Percentiles rank a stretch among this genome's conserved stretches.
These are phyloP conservation scores for Moelleriella libera DNA, from an alignment of 2,329 filamentous ascomycete species.

Conservation along the genomic window DNA sequence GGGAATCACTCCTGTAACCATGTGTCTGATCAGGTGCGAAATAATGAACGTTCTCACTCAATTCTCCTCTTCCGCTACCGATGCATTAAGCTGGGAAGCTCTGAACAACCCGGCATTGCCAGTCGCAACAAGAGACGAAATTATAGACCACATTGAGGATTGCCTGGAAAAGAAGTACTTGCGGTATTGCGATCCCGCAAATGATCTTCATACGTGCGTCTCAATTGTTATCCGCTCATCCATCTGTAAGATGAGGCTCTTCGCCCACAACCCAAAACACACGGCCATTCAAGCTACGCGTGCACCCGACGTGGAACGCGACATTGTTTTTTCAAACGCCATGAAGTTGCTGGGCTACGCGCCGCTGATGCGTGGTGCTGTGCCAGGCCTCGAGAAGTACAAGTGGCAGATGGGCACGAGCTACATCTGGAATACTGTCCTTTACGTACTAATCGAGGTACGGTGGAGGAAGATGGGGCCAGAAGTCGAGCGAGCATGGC, in stretches of 20 bases:
- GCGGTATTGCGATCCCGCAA: conserved; percentile 6
- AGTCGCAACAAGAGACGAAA: background rate
- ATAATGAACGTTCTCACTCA: background rate
- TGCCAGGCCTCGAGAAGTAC: conserved; percentile 11
- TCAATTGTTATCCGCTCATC: conserved; percentile 3
- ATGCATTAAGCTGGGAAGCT: background rate
- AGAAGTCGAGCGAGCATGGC: conserved; percentile 14
- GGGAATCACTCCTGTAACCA: conserved; percentile 23
- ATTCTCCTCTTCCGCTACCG: background rate
- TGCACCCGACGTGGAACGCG: conserved; percentile 1
- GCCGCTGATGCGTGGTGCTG: conserved; percentile 7
- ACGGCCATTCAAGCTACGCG: background rate
- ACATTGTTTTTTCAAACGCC: conserved; percentile 4
- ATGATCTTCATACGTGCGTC: conserved; percentile 2
- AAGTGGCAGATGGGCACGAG: conserved; percentile 12
- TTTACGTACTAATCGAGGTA: conserved; percentile 15
- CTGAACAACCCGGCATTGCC: background rate
- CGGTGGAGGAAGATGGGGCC: conserved; percentile 11
- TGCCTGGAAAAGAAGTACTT: conserved; percentile 4
- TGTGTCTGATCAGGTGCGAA: conserved; percentile 3
- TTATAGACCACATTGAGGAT: conserved; percentile 2
- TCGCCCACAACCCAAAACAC: background rate
- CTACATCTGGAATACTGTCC: conserved; percentile 15
- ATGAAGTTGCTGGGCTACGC: conserved; percentile 9
- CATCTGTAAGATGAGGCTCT: conserved; percentile 6